These are phyloP conservation scores for Buddleja alternifolia DNA, from an alignment of 257 asterid species.

Conservation along the genomic window DNA sequence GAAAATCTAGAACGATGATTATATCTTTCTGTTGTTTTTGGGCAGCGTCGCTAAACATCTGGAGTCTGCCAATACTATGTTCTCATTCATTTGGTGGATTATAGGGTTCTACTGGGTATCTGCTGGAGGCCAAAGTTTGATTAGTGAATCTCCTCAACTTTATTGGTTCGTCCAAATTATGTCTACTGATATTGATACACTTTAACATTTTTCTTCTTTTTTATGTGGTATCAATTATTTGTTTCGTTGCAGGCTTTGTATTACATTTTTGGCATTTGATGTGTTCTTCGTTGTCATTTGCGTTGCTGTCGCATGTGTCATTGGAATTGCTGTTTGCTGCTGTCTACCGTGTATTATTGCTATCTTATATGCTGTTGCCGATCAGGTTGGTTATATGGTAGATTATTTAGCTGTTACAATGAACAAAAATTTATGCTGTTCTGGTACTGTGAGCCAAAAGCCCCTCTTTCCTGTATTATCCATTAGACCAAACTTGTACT, in stretches of 20 bases:
- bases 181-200: constrained; percentile 20
- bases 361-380: constrained; percentile 91
- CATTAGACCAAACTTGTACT: too few species aligned
- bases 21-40: constrained; percentile 27
- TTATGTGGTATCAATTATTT: background rate
- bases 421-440: too few species aligned
- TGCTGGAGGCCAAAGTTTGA: constrained; percentile 70
- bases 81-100: constrained; percentile 99
- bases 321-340: constrained; percentile 99
- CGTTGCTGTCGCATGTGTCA: constrained; percentile 89
- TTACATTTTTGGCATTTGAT: constrained; percentile 94
- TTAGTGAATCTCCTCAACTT: constrained; percentile 78
- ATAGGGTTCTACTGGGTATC: constrained; percentile 97
- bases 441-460: too few species aligned
- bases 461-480: too few species aligned
- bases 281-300: constrained; percentile 97
- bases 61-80: constrained; percentile 95
- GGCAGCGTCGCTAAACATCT: constrained; percentile 74
- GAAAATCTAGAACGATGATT: constrained; percentile 22
- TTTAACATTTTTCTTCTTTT: constrained; percentile 13
- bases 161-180: constrained; percentile 68
- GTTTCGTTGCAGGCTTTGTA: constrained; percentile 80
- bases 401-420: background rate
- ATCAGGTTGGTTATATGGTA: constrained; percentile 62
- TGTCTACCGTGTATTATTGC: constrained; percentile 97